Evolutionary conservation across 257 asterid species (phyloP).

Genomic region (Phtheirospermum japonicum): DNA sequence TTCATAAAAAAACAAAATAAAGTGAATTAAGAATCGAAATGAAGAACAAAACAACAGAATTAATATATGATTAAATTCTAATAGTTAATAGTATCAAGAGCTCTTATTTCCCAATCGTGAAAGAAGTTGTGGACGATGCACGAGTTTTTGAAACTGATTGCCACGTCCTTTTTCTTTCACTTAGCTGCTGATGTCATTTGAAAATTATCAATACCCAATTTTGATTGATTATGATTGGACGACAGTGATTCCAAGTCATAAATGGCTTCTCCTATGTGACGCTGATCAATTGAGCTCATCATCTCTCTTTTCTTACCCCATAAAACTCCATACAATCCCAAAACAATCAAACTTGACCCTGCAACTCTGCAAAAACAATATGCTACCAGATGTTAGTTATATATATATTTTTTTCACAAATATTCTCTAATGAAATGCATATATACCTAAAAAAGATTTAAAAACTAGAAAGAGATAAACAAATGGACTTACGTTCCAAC

Average conservation of each 20-base stretch:
- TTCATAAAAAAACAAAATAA: no score
- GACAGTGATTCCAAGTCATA: constrained; percentile 37
- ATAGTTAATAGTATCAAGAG: no score
- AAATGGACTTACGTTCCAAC: constrained; percentile 58
- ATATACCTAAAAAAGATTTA: no score
- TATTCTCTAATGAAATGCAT: no score
- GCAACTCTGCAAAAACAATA: constrained; percentile 43
- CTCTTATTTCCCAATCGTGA: no score
- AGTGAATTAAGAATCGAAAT: no score
- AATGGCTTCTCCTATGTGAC: not conserved
- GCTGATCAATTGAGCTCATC: constrained; percentile 8
- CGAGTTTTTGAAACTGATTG: not conserved
- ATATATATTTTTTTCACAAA: no score
- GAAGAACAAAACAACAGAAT: no score
- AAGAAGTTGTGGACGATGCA: not conserved
- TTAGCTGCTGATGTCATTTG: constrained; percentile 7
- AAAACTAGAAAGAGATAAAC: no score
- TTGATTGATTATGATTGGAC: not conserved
- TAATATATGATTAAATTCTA: no score
- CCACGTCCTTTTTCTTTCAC: not conserved
- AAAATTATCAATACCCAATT: not conserved
- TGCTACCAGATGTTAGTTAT: not conserved
- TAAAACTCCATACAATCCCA: constrained; percentile 71
- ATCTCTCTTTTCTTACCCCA: constrained; percentile 79
- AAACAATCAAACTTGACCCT: constrained; percentile 65